Evolutionary conservation across 1,284 basidiomycete species (phyloP), one percentile per base, ranked within the genome.

Genomic region (Ustilago esculenta): DNA sequence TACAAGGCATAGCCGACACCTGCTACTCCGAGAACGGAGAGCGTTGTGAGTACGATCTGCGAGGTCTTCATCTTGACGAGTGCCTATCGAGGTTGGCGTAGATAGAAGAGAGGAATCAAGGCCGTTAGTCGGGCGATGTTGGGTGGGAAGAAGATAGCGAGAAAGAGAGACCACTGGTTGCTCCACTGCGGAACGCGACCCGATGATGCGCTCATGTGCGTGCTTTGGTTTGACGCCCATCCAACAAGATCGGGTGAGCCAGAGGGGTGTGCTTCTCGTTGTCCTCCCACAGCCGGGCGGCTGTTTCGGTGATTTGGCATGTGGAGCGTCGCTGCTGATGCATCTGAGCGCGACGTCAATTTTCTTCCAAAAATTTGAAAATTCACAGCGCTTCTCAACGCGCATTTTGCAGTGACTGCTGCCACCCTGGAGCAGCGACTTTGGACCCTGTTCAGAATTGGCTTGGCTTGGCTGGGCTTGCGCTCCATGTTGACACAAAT

Each of bases 1-100:
- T 94, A 98, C 56, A 76, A 34, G 12, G 79, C 79, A 48, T 81
- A 81, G 10, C 77, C 79, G 32, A 80, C 34, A n/a, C 71, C 69
- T 9, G 65, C 77, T 8, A 65, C 64, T 11, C 63, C 67, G 40
- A 79, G 58, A 15, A 73, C 58, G 27, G 76, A 71, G 57, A 71
- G 61, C 41, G 68, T 57, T 15, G 68, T 61, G 57, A 71, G 48
- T 2, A 71, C 46, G 57, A 66, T 58, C 25, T 65, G 61, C 21
- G 68, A 71, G 11, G 68, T 71, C 68, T 71, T 71, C 68, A 71
- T 71, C 35, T 33, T 58, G n/a, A n/a, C n/a, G n/a, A n/a, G n/a
- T n/a, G n/a, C n/a, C n/a, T n/a, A n/a, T n/a, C n/a, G n/a, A n/a
- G n/a, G n/a, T n/a, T n/a, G n/a, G n/a, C n/a, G n/a, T n/a, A n/a